Conservation (phyloP, 768 basidiomycete species). For the Pleurotus tuber-regium region DNA sequence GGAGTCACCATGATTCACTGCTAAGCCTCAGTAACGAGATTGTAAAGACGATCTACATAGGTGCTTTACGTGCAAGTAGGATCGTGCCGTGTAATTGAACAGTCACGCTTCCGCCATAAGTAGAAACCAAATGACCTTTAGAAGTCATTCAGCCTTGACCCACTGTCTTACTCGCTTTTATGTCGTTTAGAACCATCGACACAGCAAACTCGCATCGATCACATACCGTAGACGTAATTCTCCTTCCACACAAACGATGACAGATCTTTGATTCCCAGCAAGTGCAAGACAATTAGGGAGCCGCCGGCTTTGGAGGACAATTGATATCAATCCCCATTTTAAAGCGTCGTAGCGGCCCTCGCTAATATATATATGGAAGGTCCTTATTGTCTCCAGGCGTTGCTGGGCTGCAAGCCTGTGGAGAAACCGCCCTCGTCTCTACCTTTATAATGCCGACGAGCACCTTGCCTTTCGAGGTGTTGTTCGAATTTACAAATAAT, state of each 20-base stretch:
- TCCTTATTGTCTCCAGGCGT: constrained; percentile 7
- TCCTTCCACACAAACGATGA: too few relatives aligned
- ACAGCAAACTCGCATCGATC: too few relatives aligned
- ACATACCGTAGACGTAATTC: neutral
- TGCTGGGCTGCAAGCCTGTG: neutral
- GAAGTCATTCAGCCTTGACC: too few relatives aligned
- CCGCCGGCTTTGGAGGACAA: constrained; percentile 1
- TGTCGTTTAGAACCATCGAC: too few relatives aligned
- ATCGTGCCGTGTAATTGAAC: too few relatives aligned
- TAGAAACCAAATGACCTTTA: too few relatives aligned
- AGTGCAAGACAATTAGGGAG: constrained; percentile 17
- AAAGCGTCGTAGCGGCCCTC: neutral
- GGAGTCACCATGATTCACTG: too few relatives aligned
- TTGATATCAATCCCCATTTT: constrained; percentile 17
- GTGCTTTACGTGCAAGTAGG: too few relatives aligned
- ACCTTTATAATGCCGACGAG: constrained; percentile 39
- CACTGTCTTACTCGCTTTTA: too few relatives aligned
- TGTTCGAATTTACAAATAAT: constrained; percentile 52
- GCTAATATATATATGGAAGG: constrained; percentile 4
- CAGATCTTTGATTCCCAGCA: neutral
- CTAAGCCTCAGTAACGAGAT: too few relatives aligned
- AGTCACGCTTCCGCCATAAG: too few relatives aligned
- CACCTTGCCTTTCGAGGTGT: constrained; percentile 51
- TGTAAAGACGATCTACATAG: too few relatives aligned
- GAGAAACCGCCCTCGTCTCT: constrained; percentile 2